Conservation (phyloP, 2,329 filamentous ascomycete species). For the Monilinia vaccinii-corymbosi region DNA sequence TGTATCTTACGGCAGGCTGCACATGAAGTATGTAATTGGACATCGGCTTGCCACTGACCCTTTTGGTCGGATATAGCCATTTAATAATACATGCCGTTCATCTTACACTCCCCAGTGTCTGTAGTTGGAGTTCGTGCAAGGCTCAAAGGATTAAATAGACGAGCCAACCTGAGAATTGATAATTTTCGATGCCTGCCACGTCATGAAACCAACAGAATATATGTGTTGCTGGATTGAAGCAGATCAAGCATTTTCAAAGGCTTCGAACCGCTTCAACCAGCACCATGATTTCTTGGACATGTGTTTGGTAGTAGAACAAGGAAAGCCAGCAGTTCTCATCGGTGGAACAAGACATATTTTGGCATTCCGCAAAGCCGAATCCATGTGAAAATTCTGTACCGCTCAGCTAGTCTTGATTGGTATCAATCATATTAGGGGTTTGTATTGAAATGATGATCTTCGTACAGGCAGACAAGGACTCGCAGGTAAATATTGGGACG, state of each 20-base stretch:
- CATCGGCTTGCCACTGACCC: background rate
- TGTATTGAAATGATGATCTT: background rate
- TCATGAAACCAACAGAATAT: background rate
- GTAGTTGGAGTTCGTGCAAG: background rate
- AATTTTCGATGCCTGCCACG: background rate
- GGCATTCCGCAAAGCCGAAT: background rate
- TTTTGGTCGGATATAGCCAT: background rate
- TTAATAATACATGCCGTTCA: background rate
- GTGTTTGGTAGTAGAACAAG: background rate
- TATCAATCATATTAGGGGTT: background rate
- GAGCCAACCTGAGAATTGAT: background rate
- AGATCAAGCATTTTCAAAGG: constrained; percentile 1
- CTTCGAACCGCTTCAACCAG: background rate
- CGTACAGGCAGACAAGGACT: background rate
- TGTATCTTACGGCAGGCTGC: background rate
- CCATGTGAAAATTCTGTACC: background rate
- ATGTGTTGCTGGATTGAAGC: background rate
- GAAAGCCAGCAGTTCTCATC: background rate
- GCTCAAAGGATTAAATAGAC: background rate
- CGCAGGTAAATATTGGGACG: background rate
- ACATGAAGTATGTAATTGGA: background rate
- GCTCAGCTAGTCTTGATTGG: background rate
- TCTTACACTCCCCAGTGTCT: background rate
- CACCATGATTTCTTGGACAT: background rate
- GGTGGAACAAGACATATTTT: background rate